Conservation (phyloP, 768 basidiomycete species). For the Daedaleopsis sinensis region DNA sequence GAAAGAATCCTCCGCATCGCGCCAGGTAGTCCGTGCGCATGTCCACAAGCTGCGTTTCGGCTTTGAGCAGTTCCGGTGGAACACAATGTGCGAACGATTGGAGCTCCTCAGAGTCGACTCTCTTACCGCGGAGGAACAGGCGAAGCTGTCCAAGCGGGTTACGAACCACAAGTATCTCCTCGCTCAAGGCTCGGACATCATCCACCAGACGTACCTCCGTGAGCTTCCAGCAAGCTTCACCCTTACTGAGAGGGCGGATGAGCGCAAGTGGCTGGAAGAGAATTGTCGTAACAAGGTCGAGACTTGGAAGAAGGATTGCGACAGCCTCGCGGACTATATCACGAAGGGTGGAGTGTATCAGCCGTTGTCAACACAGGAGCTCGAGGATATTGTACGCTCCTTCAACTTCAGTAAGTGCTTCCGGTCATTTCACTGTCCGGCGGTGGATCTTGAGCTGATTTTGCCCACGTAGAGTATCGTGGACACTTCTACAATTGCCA, state of each 20-base stretch:
- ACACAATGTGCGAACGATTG: slow-evolving; percentile 15
- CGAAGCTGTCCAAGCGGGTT: slow-evolving; percentile 13
- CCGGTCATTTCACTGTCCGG: not conserved
- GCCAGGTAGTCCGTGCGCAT: slow-evolving; percentile 28
- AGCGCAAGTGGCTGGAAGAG: slow-evolving; percentile 31
- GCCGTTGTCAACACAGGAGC: slow-evolving; percentile 29
- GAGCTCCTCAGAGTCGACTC: slow-evolving; percentile 3
- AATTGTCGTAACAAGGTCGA: slow-evolving; percentile 28
- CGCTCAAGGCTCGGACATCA: not conserved
- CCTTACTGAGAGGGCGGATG: slow-evolving; percentile 17
- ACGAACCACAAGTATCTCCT: slow-evolving; percentile 10
- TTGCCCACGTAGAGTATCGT: slow-evolving; percentile 21
- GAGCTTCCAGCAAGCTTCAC: slow-evolving; percentile 18
- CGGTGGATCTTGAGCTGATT: not conserved
- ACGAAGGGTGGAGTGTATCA: slow-evolving; percentile 22
- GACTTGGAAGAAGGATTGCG: slow-evolving; percentile 25
- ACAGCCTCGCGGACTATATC: slow-evolving; percentile 21
- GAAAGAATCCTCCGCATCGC: slow-evolving; percentile 29
- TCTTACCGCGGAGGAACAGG: not conserved
- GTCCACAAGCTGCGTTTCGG: slow-evolving; percentile 27
- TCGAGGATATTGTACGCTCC: slow-evolving; percentile 30
- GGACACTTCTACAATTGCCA: slow-evolving; percentile 39
- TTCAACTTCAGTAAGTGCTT: slow-evolving; percentile 28
- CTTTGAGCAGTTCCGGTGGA: slow-evolving; percentile 32
- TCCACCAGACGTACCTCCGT: slow-evolving; percentile 26